phyloP scores from a whole-genome alignment of 1,284 basidiomycete species.

The Amylostereum areolatum region DNA sequence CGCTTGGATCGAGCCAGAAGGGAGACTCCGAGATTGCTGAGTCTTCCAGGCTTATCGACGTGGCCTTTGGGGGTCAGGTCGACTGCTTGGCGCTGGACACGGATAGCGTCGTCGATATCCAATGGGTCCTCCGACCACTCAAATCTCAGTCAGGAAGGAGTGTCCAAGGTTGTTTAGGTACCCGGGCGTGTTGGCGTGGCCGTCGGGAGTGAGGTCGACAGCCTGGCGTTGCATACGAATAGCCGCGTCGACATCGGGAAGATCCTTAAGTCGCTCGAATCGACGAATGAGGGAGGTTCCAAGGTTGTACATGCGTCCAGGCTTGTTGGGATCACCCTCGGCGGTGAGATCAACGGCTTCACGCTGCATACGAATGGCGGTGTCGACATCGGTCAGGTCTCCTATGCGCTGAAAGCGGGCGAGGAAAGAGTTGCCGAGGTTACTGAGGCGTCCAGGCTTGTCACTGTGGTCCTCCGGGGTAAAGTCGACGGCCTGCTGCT shows the following conservation, averaged over 20 bases:
- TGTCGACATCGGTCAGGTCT: not conserved
- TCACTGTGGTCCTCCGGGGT: not conserved
- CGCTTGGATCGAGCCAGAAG: not conserved
- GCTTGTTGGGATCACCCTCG: not conserved
- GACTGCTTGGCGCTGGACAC: not conserved
- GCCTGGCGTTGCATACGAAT: not conserved
- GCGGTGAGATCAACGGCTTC: not conserved
- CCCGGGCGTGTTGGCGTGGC: not conserved
- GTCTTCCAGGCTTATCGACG: not conserved
- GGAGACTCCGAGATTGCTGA: not conserved
- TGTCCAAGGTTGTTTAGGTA: not conserved
- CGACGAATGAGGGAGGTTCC: constrained; percentile 17
- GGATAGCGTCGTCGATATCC: constrained; percentile 22
- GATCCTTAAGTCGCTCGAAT: constrained; percentile 12
- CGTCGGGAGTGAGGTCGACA: not conserved
- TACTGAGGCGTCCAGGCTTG: not conserved
- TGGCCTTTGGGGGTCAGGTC: not conserved
- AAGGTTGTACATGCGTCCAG: not conserved
- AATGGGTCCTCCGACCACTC: not conserved
- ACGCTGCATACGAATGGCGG: not conserved
- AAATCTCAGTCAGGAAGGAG: not conserved
- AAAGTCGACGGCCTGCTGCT: not conserved
- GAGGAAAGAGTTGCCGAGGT: not conserved
- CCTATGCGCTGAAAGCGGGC: not conserved
- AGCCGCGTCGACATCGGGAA: not conserved